These are phyloP conservation scores for Blastobotrys chiropterorum DNA, from an alignment of 805 yeast species.

Conservation along the genomic window DNA sequence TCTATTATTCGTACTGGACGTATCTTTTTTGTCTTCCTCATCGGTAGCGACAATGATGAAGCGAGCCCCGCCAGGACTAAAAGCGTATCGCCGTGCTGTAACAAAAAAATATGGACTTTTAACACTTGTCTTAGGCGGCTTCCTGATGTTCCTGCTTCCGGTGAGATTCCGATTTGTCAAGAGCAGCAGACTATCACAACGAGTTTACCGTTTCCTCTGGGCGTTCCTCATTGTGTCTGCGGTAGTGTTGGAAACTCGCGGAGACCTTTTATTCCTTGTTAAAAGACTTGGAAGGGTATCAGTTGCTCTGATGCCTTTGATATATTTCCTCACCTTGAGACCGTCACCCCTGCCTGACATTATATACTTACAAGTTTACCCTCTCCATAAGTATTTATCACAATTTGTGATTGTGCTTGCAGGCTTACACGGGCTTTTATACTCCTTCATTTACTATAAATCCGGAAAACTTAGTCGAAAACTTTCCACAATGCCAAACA, in stretches of 20 bases:
- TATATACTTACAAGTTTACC: constrained; percentile 64
- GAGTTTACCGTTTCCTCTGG: neutral
- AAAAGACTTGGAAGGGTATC: constrained; percentile 76
- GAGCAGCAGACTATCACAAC: neutral
- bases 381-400: constrained; percentile 88
- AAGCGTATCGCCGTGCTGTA: neutral
- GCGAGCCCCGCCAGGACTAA: neutral
- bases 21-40: too few species aligned
- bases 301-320: constrained; percentile 69
- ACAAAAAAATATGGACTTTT: neutral
- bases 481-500: constrained; percentile 48
- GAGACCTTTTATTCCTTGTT: constrained; percentile 64
- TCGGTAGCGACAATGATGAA: neutral
- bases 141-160: neutral
- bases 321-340: constrained; percentile 65
- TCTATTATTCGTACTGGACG: too few species aligned
- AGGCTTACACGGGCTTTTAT: constrained; percentile 56
- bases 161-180: neutral
- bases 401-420: constrained; percentile 66
- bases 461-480: constrained; percentile 43
- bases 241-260: constrained; percentile 37
- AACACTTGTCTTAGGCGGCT: neutral
- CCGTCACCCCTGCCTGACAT: constrained; percentile 83
- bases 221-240: neutral
- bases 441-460: constrained; percentile 43